phyloP scores from a whole-genome alignment of 306 rosid species.

The Trifolium dubium region DNA sequence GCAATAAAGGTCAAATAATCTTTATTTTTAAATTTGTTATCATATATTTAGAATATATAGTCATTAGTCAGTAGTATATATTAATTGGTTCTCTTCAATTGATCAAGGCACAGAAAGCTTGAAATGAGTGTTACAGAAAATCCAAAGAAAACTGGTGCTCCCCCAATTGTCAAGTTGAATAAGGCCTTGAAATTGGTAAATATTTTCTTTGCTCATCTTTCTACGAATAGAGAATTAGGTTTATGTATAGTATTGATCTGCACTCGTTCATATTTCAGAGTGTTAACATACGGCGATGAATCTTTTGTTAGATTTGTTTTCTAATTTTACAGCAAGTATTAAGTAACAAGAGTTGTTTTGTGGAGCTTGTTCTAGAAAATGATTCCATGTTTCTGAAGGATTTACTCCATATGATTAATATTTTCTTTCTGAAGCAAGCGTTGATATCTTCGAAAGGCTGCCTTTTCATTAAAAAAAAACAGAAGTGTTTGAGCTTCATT shows the following conservation, averaged over 20 bases:
- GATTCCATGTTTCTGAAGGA: background rate
- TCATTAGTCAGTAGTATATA: background rate
- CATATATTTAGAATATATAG: background rate
- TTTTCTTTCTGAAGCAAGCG: background rate
- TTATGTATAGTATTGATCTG: constrained; percentile 21
- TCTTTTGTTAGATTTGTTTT: constrained; percentile 22
- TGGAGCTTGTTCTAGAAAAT: background rate
- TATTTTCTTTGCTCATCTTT: background rate
- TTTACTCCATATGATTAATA: background rate
- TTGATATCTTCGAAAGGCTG: background rate
- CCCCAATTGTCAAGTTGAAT: constrained; percentile 70
- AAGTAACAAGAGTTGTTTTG: background rate
- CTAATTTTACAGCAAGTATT: background rate
- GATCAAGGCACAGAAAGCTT: constrained; percentile 36
- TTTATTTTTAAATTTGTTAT: background rate
- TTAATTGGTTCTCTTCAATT: constrained; percentile 32
- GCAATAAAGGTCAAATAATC: background rate
- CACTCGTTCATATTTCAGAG: constrained; percentile 15
- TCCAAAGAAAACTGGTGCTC: constrained; percentile 48
- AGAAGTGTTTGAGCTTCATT: background rate
- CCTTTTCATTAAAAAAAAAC: too few relatives aligned
- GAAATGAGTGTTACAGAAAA: constrained; percentile 53
- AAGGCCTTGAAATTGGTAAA: constrained; percentile 79
- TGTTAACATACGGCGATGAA: constrained; percentile 18
- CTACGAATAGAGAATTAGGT: background rate